Conservation (phyloP, 306 rosid genomes). For the Cicer yamashitae region DNA sequence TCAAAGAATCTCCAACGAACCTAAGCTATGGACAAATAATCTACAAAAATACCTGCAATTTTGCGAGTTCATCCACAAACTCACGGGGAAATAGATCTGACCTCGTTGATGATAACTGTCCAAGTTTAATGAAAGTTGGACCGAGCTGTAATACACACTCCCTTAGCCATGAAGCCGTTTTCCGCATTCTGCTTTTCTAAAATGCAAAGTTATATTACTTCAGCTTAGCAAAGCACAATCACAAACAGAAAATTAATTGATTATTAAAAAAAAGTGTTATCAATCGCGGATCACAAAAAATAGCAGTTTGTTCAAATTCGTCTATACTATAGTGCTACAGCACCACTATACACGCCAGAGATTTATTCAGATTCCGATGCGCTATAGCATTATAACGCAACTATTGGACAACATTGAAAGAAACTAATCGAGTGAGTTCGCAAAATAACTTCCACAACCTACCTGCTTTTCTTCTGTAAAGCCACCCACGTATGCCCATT, state of each 20-base stretch:
- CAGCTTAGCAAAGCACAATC: background rate
- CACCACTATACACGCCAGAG: no score
- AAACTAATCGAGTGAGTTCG: background rate
- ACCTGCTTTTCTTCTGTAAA: constrained; percentile 91
- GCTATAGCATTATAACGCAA: no score
- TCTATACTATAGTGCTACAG: no score
- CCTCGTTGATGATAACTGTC: constrained; percentile 92
- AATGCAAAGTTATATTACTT: constrained; percentile 28
- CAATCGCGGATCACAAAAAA: no score
- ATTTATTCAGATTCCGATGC: no score
- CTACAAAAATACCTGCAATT: constrained; percentile 69
- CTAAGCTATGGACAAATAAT: background rate
- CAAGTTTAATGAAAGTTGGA: constrained; percentile 93
- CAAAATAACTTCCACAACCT: constrained; percentile 36
- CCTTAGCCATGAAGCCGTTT: constrained; percentile 87
- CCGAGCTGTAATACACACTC: constrained; percentile 90
- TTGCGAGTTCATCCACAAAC: constrained; percentile 92
- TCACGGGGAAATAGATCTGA: constrained; percentile 89
- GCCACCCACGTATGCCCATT: constrained; percentile 90
- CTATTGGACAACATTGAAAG: background rate
- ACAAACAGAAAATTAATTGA: background rate
- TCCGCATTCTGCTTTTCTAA: constrained; percentile 72
- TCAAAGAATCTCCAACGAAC: constrained; percentile 5
- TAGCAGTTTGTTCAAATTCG: no score
- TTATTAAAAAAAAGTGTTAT: no score